Conservation (phyloP, 2,329 filamentous ascomycete species). For the Aspergillus neotritici region DNA sequence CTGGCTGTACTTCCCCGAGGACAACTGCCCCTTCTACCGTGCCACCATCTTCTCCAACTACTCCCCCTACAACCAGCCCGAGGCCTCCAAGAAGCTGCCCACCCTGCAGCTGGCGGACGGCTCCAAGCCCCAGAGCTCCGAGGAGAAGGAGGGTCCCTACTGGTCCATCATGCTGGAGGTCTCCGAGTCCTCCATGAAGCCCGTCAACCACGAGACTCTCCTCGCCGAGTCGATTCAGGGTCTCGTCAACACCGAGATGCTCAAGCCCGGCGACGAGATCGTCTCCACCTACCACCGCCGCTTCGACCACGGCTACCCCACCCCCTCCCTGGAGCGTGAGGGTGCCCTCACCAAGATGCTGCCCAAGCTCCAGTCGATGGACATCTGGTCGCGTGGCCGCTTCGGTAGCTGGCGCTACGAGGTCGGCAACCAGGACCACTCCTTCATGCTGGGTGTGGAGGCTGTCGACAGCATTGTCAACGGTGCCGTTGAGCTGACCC, state of each 20-base stretch:
- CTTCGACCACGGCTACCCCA: conserved; percentile 98
- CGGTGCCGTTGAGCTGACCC: conserved; percentile 81
- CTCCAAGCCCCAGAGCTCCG: conserved; percentile 66
- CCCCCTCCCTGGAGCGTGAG: conserved; percentile 89
- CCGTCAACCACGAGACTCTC: conserved; percentile 77
- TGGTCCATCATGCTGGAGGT: conserved; percentile 99
- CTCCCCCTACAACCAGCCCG: conserved; percentile 95
- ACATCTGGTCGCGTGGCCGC: conserved; percentile 90
- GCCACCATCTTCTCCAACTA: conserved; percentile 99
- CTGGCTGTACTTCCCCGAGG: conserved; percentile 99
- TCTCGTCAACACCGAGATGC: conserved; percentile 96
- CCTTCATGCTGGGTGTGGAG: conserved; percentile 94
- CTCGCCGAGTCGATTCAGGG: conserved; percentile 90
- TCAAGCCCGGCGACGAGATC: conserved; percentile 84
- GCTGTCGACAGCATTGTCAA: conserved; percentile 85
- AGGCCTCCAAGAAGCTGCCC: conserved; percentile 72
- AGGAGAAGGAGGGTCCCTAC: conserved; percentile 84
- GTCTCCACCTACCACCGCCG: conserved; percentile 96
- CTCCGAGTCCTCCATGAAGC: conserved; percentile 92
- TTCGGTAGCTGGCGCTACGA: conserved; percentile 99
- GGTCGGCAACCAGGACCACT: conserved; percentile 94
- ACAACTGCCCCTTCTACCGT: conserved; percentile 98
- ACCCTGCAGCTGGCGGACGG: conserved; percentile 83
- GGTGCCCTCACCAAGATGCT: conserved; percentile 88
- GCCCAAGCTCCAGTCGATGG: conserved; percentile 83